Evolutionary conservation across 164 flowering plant genomes (phyloP), one percentile per base, ranked within the genome.

Genomic region (Platanus orientalis): DNA sequence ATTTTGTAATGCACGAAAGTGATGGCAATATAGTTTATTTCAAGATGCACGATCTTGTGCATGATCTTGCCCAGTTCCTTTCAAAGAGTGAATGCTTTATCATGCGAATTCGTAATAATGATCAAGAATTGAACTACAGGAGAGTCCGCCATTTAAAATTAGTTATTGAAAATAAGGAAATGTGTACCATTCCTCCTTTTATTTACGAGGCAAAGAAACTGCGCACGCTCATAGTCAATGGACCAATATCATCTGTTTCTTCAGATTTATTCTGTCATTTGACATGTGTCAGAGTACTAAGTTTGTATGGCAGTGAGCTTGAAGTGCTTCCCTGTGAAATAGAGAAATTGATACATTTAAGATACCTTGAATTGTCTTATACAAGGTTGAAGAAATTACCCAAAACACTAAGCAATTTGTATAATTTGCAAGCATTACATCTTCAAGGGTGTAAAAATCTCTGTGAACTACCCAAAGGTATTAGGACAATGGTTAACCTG

Each of bases 341-440:
- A 42, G 47, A 19, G 24, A 7, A 19, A 12, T 42, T 77, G 62
- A 50, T 61, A 29, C 36, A 77, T 80, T 79, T 78, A 77, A 50
- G 77, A 75, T 25, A 45, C 72, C 36, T 68, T 70, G 29, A 75
- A 72, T 44, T 69, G 64, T 42, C 53, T 75, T 29, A 76, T 78
- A 17, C 48, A 34, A 45, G 36, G 17, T 4, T 65, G 14, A 1
- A 45, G 7, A 14, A 28, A 49, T 34, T 61, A n/a, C 42, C 28
- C 5, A 49, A 53, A 48, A 53, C 47, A 20, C 7, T 21, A n/a
- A 12, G n/a, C 2, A 42, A 42, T 42, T 13, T 42, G 19, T 13
- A 10, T 14, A 42, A 42, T 42, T 42, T 42, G 47, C 47, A 42
- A 3, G 11, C 11, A 11, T 42, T 42, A 16, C 3, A 10, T 3